A percentile compares a stretch with the other conserved stretches of the same genome.
Conservation (phyloP, 306 rosid genomes). For the Cicer bijugum region DNA sequence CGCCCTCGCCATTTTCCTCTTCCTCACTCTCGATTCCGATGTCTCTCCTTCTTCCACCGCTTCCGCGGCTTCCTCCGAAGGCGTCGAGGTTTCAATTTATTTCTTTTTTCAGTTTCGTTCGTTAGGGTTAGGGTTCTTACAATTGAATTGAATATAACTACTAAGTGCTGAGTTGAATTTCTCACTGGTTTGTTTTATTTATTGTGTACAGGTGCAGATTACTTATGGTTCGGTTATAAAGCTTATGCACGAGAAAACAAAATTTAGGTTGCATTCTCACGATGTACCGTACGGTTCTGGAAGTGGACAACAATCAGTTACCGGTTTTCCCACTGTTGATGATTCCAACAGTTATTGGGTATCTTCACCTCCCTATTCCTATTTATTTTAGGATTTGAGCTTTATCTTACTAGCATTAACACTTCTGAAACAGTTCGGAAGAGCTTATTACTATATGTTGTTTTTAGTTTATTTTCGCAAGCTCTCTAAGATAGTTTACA, state of each 20-base stretch:
- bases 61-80: slow-evolving; percentile 69
- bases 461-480: too few relatives aligned
- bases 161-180: not conserved
- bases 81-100: slow-evolving; percentile 69
- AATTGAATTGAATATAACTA: not conserved
- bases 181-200: not conserved
- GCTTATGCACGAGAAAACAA: slow-evolving; percentile 93
- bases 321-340: slow-evolving; percentile 84
- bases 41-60: slow-evolving; percentile 64
- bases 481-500: too few relatives aligned
- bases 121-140: slow-evolving; percentile 12
- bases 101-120: not conserved
- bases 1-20: slow-evolving; percentile 73
- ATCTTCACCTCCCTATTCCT: not conserved
- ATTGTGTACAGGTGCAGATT: slow-evolving; percentile 53
- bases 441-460: not conserved
- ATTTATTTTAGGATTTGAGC: not conserved
- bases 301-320: slow-evolving; percentile 98
- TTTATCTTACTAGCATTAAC: not conserved
- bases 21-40: slow-evolving; percentile 72
- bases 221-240: slow-evolving; percentile 86
- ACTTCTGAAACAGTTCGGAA: not conserved
- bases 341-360: slow-evolving; percentile 99
- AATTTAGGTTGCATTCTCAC: slow-evolving; percentile 90
- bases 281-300: slow-evolving; percentile 99